These are phyloP conservation scores for Hymenoscyphus fructigenus DNA, from an alignment of 2,329 filamentous ascomycete species.

Conservation along the genomic window DNA sequence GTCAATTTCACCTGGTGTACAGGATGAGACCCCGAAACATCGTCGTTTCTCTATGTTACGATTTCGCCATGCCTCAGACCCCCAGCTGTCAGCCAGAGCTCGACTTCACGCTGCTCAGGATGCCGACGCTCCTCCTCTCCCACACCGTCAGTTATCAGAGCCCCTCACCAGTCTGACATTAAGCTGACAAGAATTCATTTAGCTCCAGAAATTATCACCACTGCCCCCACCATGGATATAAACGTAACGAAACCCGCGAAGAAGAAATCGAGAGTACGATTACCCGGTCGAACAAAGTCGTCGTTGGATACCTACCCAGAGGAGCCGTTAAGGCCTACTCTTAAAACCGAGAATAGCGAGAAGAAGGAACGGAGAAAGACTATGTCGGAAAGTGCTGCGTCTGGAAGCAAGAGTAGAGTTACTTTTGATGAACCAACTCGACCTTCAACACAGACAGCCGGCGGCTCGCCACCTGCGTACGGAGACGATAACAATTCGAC, in stretches of 20 bases:
- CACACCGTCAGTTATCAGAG: slow-evolving; percentile 49
- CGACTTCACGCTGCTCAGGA: slow-evolving; percentile 62
- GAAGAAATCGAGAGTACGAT: slow-evolving; percentile 54
- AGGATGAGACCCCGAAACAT: slow-evolving; percentile 56
- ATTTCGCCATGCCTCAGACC: slow-evolving; percentile 90
- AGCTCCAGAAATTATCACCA: slow-evolving; percentile 83
- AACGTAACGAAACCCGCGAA: slow-evolving; percentile 49
- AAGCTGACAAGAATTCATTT: slow-evolving; percentile 18
- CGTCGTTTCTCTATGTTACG: slow-evolving; percentile 70
- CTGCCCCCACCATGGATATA: slow-evolving; percentile 74
- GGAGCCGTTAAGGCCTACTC: slow-evolving; percentile 14
- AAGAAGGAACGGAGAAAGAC: slow-evolving; percentile 46
- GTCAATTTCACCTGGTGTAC: slow-evolving; percentile 45
- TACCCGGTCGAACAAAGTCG: slow-evolving; percentile 48
- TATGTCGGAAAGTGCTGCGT: slow-evolving; percentile 37
- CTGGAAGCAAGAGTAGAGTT: slow-evolving; percentile 44
- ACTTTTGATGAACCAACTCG: slow-evolving; percentile 62
- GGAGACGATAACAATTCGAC: slow-evolving; percentile 61
- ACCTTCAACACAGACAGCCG: slow-evolving; percentile 46
- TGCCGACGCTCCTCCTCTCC: slow-evolving; percentile 52
- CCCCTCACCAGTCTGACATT: slow-evolving; percentile 8
- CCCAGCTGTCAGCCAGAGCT: slow-evolving; percentile 75
- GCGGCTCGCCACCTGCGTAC: slow-evolving; percentile 54
- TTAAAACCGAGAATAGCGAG: slow-evolving; percentile 30
- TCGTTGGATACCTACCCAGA: slow-evolving; percentile 21